phyloP scores from a whole-genome alignment of 1,284 basidiomycete species.

The Coniferiporia weirii region DNA sequence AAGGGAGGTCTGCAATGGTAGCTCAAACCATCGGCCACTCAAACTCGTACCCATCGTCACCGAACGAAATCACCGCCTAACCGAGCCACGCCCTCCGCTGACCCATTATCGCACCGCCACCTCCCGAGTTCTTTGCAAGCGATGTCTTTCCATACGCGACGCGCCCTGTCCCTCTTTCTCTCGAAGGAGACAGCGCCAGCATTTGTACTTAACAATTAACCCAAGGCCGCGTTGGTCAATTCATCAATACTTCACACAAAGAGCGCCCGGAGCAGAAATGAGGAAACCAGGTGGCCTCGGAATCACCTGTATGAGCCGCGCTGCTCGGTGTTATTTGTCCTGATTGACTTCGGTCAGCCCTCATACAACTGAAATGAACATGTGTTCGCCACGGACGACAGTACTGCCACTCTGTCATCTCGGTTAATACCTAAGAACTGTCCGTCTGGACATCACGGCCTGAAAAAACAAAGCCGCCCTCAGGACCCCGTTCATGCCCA shows the following conservation, averaged over 20 bases:
- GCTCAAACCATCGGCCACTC: slow-evolving; percentile 56
- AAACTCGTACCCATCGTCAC: slow-evolving; percentile 17
- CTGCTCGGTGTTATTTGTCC: slow-evolving; percentile 55
- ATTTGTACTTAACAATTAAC: slow-evolving; percentile 24
- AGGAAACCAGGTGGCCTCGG: slow-evolving; percentile 59
- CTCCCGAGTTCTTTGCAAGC: slow-evolving; percentile 47
- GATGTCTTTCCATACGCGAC: slow-evolving; percentile 35
- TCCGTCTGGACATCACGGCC: slow-evolving; percentile 67
- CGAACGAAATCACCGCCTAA: no score
- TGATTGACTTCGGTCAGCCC: neutral
- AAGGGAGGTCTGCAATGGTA: no score
- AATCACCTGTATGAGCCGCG: slow-evolving; percentile 44
- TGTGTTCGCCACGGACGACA: slow-evolving; percentile 43
- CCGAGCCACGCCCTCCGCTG: slow-evolving; percentile 28
- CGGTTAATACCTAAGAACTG: slow-evolving; percentile 68
- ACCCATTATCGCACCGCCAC: slow-evolving; percentile 50
- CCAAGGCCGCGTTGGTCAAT: slow-evolving; percentile 35
- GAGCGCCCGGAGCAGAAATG: slow-evolving; percentile 55
- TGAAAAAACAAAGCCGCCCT: slow-evolving; percentile 36
- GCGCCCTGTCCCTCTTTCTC: slow-evolving; percentile 17
- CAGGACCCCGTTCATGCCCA: slow-evolving; percentile 28
- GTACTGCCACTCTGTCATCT: slow-evolving; percentile 57
- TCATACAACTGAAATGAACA: neutral
- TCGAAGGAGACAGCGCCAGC: slow-evolving; percentile 46
- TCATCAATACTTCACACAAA: slow-evolving; percentile 23